phyloP scores from a whole-genome alignment of 768 basidiomycete species.

The Ephemerocybe angulata region DNA sequence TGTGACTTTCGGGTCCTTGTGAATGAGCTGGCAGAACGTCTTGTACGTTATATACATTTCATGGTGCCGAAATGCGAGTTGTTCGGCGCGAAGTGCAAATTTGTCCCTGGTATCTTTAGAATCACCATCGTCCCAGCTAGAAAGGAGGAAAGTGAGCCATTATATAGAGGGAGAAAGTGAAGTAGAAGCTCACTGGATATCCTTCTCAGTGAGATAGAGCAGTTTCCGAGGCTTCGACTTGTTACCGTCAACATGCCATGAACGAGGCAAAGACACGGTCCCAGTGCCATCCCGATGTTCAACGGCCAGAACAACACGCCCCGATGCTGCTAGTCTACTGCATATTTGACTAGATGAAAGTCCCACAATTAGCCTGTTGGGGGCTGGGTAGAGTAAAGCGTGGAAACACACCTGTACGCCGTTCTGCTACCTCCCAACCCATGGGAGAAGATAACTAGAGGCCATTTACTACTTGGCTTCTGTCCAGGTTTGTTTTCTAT shows the following conservation, averaged over 20 bases:
- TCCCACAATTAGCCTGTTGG: background rate
- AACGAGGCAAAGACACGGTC: constrained; percentile 43
- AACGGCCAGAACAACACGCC: constrained; percentile 75
- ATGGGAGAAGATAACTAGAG: constrained; percentile 81
- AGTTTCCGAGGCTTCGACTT: constrained; percentile 21
- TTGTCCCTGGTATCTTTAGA: constrained; percentile 24
- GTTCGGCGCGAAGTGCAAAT: constrained; percentile 58
- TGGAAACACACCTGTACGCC: constrained; percentile 64
- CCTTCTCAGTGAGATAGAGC: constrained; percentile 54
- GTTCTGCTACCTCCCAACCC: constrained; percentile 74
- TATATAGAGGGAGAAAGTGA: background rate
- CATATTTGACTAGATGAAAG: constrained; percentile 59
- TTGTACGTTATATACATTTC: constrained; percentile 66
- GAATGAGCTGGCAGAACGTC: constrained; percentile 56
- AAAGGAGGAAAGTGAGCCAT: background rate
- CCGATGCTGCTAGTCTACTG: constrained; percentile 67
- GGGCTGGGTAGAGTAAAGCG: background rate
- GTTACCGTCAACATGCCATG: constrained; percentile 28
- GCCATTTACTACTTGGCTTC: constrained; percentile 45
- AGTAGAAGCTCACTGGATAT: constrained; percentile 45
- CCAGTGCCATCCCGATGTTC: constrained; percentile 85
- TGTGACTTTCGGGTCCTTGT: constrained; percentile 27
- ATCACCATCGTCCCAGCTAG: constrained; percentile 28
- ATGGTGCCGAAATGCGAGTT: constrained; percentile 63
- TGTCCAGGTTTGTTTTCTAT: constrained; percentile 8